A percentile compares a stretch with the other conserved stretches of the same genome.
Evolutionary conservation across 1,139 yeast genomes (phyloP).

Genomic region (Nematodospora anomalae): DNA sequence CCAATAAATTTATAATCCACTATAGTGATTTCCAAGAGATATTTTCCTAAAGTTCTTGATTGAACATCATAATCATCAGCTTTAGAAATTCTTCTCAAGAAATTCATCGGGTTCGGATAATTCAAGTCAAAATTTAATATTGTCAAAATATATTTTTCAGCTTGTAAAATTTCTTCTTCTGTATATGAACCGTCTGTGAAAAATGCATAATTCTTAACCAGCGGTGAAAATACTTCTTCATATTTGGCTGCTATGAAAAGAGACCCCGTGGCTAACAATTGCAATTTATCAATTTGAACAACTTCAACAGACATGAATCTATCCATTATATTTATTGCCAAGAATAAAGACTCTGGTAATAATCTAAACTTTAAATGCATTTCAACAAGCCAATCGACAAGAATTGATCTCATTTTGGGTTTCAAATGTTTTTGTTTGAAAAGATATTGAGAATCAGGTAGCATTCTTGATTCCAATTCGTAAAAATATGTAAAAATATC

Average conservation of each 20-base stretch:
- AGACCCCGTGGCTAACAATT: slow-evolving; percentile 87
- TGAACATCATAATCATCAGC: slow-evolving; percentile 95
- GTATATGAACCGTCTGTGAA: slow-evolving; percentile 84
- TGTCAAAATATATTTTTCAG: slow-evolving; percentile 80
- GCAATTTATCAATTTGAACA: slow-evolving; percentile 82
- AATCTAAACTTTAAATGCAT: slow-evolving; percentile 85
- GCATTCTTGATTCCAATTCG: slow-evolving; percentile 69
- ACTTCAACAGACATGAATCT: slow-evolving; percentile 79
- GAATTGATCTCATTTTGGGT: slow-evolving; percentile 83
- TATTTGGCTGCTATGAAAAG: slow-evolving; percentile 92
- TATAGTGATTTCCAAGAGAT: slow-evolving; percentile 76
- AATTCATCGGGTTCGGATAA: slow-evolving; percentile 94
- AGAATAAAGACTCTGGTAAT: slow-evolving; percentile 85
- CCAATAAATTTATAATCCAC: slow-evolving; percentile 83
- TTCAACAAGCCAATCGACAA: slow-evolving; percentile 94
- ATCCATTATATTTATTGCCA: slow-evolving; percentile 90
- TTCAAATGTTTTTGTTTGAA: slow-evolving; percentile 73
- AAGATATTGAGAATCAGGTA: slow-evolving; percentile 77
- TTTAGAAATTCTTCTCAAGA: slow-evolving; percentile 85
- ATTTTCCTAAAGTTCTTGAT: slow-evolving; percentile 89
- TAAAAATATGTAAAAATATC: slow-evolving; percentile 83
- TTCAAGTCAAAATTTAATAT: slow-evolving; percentile 76
- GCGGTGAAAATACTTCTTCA: slow-evolving; percentile 92
- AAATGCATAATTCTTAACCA: slow-evolving; percentile 83
- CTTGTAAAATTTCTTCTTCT: slow-evolving; percentile 82